These are phyloP conservation scores for Phytopythium aichiense DNA, from an alignment of 352 stramenopile species.

Conservation along the genomic window DNA sequence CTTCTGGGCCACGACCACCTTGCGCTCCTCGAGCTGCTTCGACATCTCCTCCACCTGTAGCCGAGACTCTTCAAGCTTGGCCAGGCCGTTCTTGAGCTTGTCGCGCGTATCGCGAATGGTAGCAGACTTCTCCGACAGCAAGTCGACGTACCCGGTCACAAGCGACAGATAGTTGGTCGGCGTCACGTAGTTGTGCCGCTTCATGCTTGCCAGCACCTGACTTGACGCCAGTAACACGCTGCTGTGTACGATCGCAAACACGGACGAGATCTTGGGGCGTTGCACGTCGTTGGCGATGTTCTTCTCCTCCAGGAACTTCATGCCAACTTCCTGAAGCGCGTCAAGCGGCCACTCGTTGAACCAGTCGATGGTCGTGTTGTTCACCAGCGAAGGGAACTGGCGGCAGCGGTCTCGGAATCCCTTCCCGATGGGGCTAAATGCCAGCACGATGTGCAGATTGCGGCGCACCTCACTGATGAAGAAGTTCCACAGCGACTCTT, in stretches of 20 bases:
- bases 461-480: slow-evolving; percentile 90
- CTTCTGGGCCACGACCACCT: slow-evolving; percentile 87
- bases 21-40: slow-evolving; percentile 83
- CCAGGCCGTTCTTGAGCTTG: slow-evolving; percentile 80
- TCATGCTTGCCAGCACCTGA: slow-evolving; percentile 86
- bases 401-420: slow-evolving; percentile 78
- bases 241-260: slow-evolving; percentile 90
- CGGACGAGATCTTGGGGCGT: slow-evolving; percentile 75
- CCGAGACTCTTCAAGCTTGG: slow-evolving; percentile 80
- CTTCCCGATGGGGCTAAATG: slow-evolving; percentile 91
- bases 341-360: slow-evolving; percentile 92
- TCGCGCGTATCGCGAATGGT: slow-evolving; percentile 71
- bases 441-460: slow-evolving; percentile 92
- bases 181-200: slow-evolving; percentile 93
- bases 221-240: slow-evolving; percentile 79
- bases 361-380: slow-evolving; percentile 94
- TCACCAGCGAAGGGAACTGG: slow-evolving; percentile 92
- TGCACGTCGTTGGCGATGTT: slow-evolving; percentile 69
- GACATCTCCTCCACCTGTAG: slow-evolving; percentile 86
- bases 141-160: slow-evolving; percentile 88
- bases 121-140: slow-evolving; percentile 70
- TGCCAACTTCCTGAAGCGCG: slow-evolving; percentile 89
- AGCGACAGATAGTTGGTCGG: slow-evolving; percentile 93
- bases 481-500: slow-evolving; percentile 89
- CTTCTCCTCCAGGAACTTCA: slow-evolving; percentile 91